Conservation (phyloP, 2,329 filamentous ascomycete species). For the Chalaropsis ovoidea region DNA sequence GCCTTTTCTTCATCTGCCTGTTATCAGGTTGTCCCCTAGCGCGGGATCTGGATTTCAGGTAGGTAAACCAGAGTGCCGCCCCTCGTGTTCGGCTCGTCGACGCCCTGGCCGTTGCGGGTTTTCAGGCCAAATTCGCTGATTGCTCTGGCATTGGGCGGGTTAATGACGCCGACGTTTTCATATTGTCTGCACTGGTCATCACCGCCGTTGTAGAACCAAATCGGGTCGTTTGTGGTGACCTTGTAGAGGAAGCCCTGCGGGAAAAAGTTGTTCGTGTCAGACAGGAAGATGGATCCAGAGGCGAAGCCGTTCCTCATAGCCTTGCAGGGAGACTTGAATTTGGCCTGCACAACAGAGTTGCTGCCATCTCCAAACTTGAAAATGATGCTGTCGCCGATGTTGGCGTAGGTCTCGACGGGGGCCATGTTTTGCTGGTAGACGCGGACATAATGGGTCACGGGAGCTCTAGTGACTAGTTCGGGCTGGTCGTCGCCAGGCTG, state of each 20-base stretch:
- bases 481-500: not conserved
- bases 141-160: conserved; percentile 28
- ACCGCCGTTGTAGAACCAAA: not conserved
- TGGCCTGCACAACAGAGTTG: not conserved
- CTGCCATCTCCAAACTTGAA: not conserved
- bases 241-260: not conserved
- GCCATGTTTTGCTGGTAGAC: not conserved
- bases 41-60: too few species aligned
- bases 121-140: not conserved
- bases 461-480: too few species aligned
- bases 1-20: too few species aligned
- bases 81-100: too few species aligned
- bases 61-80: too few species aligned
- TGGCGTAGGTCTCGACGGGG: not conserved
- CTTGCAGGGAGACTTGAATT: not conserved
- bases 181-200: conserved; percentile 28
- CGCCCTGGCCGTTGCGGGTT: too few species aligned
- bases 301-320: not conserved
- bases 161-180: conserved; percentile 22
- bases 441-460: not conserved
- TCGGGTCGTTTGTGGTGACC: not conserved
- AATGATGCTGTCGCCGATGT: not conserved
- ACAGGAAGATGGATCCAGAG: not conserved
- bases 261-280: conserved; percentile 25
- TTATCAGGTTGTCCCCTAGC: too few species aligned